These are phyloP conservation scores for Amaranthus tricolor DNA, from an alignment of 179 eudicot species.

Conservation along the genomic window DNA sequence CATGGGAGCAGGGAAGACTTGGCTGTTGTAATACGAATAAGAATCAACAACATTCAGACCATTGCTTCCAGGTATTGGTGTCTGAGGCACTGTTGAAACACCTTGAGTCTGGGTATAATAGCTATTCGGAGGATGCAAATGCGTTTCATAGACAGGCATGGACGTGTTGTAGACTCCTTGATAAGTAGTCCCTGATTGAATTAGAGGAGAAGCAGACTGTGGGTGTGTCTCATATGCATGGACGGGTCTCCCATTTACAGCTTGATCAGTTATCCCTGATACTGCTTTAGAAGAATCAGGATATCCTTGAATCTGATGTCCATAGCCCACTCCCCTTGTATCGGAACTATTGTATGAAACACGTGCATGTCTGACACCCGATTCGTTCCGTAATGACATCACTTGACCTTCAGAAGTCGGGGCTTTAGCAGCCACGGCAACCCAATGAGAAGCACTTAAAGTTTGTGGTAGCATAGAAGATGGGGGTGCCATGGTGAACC, in stretches of 20 bases:
- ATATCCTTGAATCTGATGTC: constrained; percentile 6
- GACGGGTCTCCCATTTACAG: background rate
- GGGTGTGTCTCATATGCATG: background rate
- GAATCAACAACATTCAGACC: constrained; percentile 9
- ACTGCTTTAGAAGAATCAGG: constrained; percentile 1
- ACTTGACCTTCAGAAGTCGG: constrained; percentile 9
- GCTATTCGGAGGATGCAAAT: constrained; percentile 3
- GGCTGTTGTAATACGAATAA: background rate
- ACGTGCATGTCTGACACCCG: constrained; percentile 9
- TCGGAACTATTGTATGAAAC: constrained; percentile 8
- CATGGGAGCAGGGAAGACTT: background rate
- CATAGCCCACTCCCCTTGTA: constrained; percentile 2
- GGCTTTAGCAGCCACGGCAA: constrained; percentile 23
- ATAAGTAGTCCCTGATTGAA: background rate
- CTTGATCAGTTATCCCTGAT: constrained; percentile 1
- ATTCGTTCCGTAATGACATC: constrained; percentile 12
- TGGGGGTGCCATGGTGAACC: constrained; percentile 12
- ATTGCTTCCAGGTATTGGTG: constrained; percentile 6
- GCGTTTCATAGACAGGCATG: constrained; percentile 5
- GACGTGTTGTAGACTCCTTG: constrained; percentile 2
- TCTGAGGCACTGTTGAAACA: constrained; percentile 5
- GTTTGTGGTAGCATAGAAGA: constrained; percentile 8
- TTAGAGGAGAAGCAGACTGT: constrained; percentile 1
- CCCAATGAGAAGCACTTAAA: constrained; percentile 21
- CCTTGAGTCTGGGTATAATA: constrained; percentile 18